Evolutionary conservation across 257 asterid genomes (phyloP), one percentile per base, ranked within the genome.

Genomic region (Nicotiana otophora): DNA sequence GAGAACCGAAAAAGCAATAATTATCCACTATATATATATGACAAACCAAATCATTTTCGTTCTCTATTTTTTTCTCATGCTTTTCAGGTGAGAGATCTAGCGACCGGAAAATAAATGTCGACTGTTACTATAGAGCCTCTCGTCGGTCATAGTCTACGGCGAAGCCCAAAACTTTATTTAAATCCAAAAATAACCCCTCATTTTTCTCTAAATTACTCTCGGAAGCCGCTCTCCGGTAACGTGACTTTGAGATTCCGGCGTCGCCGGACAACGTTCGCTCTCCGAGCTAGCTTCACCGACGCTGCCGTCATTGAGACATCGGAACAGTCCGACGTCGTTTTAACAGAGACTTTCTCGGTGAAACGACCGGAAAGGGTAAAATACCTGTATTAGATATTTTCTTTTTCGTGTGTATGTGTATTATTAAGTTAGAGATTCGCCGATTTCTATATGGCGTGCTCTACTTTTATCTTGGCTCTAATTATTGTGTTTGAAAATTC

Each of bases 281-380:
- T 85, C 17, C 80, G 84, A 75, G 87, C 86, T 85, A 87, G 86
- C 69, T 87, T 95, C 84, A 46, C 88, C 54, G 95, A 82, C n/a
- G 53, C 93, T 39, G 82, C 92, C 64, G 89, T 75, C 62, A 88
- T 90, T 15, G 92, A 89, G 57, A 88, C 87, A 5, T 74, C 91
- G 17, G 90, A 91, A 64, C 79, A 93, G 16, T 48, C 88, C 5
- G 87, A 86, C 77, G 89, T 90, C 12, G 78, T 88, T 23, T 88
- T 87, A 19, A 67, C 28, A 14, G 90, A 90, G 65, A 90, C 84
- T 39, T 91, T 92, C 80, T 60, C 61, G 33, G 81, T 95, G 68
- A 84, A 90, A 87, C 89, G 95, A 16, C 66, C 84, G 28, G 88
- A 90, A 79, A 92, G 86, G 92, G 97, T 92, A 55, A 70, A 36